Percentiles rank a stretch among this genome's conserved stretches.
These are phyloP conservation scores for Sclerospora graminicola DNA, from an alignment of 352 stramenopile species.

Conservation along the genomic window DNA sequence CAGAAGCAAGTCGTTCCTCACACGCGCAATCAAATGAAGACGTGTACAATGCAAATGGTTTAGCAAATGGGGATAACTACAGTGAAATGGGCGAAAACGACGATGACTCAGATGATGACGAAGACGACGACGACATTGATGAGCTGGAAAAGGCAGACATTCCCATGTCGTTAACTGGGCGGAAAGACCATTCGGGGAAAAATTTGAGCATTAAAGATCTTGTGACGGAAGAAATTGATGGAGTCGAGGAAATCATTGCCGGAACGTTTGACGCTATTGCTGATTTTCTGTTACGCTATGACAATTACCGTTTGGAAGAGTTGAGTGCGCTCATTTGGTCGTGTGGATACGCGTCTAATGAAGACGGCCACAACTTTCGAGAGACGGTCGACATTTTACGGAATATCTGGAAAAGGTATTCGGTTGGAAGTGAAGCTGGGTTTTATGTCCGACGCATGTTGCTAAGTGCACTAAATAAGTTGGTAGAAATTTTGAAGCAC, in stretches of 20 bases:
- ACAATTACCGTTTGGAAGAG: conserved; percentile 52
- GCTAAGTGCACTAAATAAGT: conserved; percentile 60
- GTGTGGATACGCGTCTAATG: conserved; percentile 31
- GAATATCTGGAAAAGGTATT: conserved; percentile 22
- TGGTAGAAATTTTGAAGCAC: conserved; percentile 71
- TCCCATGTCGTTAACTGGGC: conserved; percentile 36
- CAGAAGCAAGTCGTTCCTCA: conserved; percentile 24
- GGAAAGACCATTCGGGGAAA: conserved; percentile 19
- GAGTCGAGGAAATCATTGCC: conserved; percentile 46
- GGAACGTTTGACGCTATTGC: conserved; percentile 57
- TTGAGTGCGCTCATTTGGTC: conserved; percentile 55
- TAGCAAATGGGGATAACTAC: conserved; percentile 11
- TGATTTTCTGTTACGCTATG: conserved; percentile 37
- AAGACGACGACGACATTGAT: conserved; percentile 33
- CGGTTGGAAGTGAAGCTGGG: conserved; percentile 9
- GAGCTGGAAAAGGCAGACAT: conserved; percentile 36
- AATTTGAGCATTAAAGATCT: conserved; percentile 33
- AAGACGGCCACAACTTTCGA: conserved; percentile 14
- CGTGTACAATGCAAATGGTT: conserved; percentile 7
- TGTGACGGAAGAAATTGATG: conserved; percentile 41
- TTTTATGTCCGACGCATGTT: conserved; percentile 66
- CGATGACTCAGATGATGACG: conserved; percentile 22
- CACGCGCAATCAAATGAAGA: conserved; percentile 12
- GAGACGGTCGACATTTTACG: conserved; percentile 47
- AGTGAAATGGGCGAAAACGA: conserved; percentile 25